Base-by-base conservation (phyloP, 75 land plant species). In the Cunninghamia lanceolata region DNA sequence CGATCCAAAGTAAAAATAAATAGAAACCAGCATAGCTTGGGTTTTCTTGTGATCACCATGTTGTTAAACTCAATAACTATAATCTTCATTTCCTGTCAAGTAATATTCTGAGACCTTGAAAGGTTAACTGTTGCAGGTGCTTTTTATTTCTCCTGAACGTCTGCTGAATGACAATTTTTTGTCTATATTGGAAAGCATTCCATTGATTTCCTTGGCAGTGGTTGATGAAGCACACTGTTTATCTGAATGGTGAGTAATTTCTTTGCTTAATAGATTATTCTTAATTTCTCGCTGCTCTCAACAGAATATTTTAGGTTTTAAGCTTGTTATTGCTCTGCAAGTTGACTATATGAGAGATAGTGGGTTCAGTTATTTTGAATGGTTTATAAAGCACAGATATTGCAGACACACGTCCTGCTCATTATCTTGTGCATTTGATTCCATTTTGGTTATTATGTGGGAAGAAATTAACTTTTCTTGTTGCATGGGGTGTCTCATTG, bases 171-270 rank as follows among this genome's bases (percentile, higher is more conserved):
- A 91, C 70, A 91, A 92, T n/a, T 98, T 98, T 87, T 30, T 96
- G 35, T 93, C 94, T 32, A 81, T 92, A 25, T 83, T 95, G 84
- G 91, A 88, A 46, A 80, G 84, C 70, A 86, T 86, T 83, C 86
- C 90, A 6, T 75, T 50, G 34, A 87, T 97, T 85, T 98, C 99
- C 16, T 93, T 98, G 84, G 93, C 94, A 42, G 99, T 94, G 71
- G 93, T 98, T 35, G 99, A 98, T 94, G 99, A 98, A 94, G 99
- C 99, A 85, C 99, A 98, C 84, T 98, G 99, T 86, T 79, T 98
- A 43, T 98, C 99, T 71, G 99, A 98, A 84, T 98, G 99, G 99
- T 96, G 75, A 88, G 82, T 80, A n/a, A 28, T 80, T 45, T 80
- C 50, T 38, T 80, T 14, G 47, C 46, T 45, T 45, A 80, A 80